Evolutionary conservation across 2,329 filamentous ascomycete species (phyloP).

Genomic region (Fusarium sp.): DNA sequence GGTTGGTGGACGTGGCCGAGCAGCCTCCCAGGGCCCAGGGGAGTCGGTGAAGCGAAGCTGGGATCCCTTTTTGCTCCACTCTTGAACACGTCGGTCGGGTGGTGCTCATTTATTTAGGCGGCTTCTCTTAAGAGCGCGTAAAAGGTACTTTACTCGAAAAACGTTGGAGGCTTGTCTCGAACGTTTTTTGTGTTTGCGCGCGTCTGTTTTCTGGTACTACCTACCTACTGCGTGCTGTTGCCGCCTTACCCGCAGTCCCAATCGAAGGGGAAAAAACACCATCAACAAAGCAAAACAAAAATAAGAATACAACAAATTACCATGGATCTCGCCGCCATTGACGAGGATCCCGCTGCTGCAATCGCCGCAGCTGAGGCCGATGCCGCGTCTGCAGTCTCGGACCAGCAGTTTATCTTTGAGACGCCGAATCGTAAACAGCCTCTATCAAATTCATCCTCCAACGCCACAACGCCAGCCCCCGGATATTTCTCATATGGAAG

Average conservation of each 20-base stretch:
- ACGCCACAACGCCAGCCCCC: constrained; percentile 42
- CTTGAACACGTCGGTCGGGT: constrained; percentile 34
- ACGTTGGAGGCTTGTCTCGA: constrained; percentile 30
- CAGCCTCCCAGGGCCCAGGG: constrained; percentile 30
- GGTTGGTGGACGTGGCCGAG: constrained; percentile 33
- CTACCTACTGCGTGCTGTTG: not conserved
- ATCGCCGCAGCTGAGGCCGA: constrained; percentile 43
- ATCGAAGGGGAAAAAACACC: not conserved
- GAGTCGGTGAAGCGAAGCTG: constrained; percentile 43
- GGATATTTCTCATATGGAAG: constrained; percentile 41
- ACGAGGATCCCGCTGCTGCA: constrained; percentile 47
- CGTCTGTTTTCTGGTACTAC: constrained; percentile 7
- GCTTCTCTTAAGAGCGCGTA: constrained; percentile 15
- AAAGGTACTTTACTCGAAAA: constrained; percentile 39
- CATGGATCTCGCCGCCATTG: constrained; percentile 46
- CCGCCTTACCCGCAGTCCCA: constrained; percentile 16
- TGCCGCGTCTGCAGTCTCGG: constrained; percentile 36
- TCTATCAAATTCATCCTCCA: constrained; percentile 32
- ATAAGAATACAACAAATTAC: constrained; percentile 15
- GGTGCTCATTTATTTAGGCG: constrained; percentile 37
- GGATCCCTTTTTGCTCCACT: constrained; percentile 40
- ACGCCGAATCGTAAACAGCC: constrained; percentile 46
- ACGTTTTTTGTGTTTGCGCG: constrained; percentile 18
- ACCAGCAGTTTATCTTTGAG: constrained; percentile 43
- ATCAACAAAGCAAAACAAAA: not conserved